phyloP scores from a whole-genome alignment of 306 rosid species.

The Lathyrus aphaca region DNA sequence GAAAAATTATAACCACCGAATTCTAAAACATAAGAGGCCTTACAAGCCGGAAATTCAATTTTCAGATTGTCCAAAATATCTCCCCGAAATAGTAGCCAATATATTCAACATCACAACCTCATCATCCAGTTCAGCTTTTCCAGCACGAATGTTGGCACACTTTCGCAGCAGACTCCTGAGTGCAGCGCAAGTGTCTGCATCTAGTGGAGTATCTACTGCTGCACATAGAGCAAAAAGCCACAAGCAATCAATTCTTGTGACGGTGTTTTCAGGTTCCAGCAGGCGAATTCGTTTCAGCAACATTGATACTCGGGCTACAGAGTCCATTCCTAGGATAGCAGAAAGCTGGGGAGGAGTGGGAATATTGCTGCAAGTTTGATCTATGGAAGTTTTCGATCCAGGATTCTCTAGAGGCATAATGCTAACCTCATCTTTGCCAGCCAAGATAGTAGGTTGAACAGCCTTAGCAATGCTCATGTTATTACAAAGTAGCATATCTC shows the following conservation, averaged over 20 bases:
- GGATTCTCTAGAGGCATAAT: slow-evolving; percentile 25
- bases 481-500: slow-evolving; percentile 31
- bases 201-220: slow-evolving; percentile 69
- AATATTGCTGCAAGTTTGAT: slow-evolving; percentile 43
- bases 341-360: slow-evolving; percentile 54
- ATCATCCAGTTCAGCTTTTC: slow-evolving; percentile 60
- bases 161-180: slow-evolving; percentile 79
- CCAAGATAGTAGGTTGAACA: slow-evolving; percentile 24
- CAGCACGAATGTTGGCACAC: slow-evolving; percentile 74
- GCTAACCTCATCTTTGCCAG: slow-evolving; percentile 33
- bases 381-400: slow-evolving; percentile 32
- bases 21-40: background rate
- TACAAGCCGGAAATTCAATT: slow-evolving; percentile 19
- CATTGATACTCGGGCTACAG: slow-evolving; percentile 57
- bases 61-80: slow-evolving; percentile 79
- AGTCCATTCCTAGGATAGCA: slow-evolving; percentile 56
- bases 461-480: slow-evolving; percentile 32
- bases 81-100: slow-evolving; percentile 70
- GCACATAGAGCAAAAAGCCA: slow-evolving; percentile 90
- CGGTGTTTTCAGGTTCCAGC: slow-evolving; percentile 40
- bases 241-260: slow-evolving; percentile 60
- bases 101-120: slow-evolving; percentile 81
- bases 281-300: slow-evolving; percentile 63
- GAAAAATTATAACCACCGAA: background rate
- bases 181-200: slow-evolving; percentile 71